Conservation (phyloP, 1,284 basidiomycete genomes). For the Boletellus deceptivus region DNA sequence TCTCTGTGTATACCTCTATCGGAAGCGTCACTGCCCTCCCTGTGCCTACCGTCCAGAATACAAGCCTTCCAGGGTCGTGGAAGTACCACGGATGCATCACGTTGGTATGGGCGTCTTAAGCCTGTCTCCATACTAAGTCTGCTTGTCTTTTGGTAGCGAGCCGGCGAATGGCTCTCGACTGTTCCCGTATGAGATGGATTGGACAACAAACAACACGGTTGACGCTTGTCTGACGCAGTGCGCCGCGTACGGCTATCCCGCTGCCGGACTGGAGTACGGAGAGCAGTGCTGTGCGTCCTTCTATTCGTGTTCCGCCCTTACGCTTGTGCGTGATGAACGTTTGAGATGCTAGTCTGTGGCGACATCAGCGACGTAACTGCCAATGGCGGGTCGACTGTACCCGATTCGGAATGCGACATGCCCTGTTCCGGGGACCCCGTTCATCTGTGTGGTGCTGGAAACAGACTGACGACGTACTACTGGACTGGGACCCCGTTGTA, state of each 20-base stretch:
- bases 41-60: conserved; percentile 55
- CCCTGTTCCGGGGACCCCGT: conserved; percentile 67
- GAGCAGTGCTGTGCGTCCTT: conserved; percentile 57
- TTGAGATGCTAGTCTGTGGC: conserved; percentile 54
- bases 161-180: conserved; percentile 37
- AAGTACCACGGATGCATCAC: conserved; percentile 62
- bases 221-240: conserved; percentile 62
- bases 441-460: conserved; percentile 60
- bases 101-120: conserved; percentile 38
- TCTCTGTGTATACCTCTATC: conserved; percentile 64
- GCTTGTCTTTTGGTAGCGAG: conserved; percentile 28
- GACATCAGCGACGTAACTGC: conserved; percentile 52
- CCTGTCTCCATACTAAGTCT: background rate
- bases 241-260: conserved; percentile 62
- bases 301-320: background rate
- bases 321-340: background rate
- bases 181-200: conserved; percentile 60
- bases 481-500: conserved; percentile 56
- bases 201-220: conserved; percentile 59
- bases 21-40: conserved; percentile 53
- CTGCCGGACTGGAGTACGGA: conserved; percentile 58
- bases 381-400: conserved; percentile 41
- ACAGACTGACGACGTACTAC: conserved; percentile 52
- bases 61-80: conserved; percentile 60
- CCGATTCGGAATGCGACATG: conserved; percentile 52